Evolutionary conservation across 345 rosid genomes (phyloP), one percentile per base, ranked within the genome.

Genomic region (Reutealis trisperma): DNA sequence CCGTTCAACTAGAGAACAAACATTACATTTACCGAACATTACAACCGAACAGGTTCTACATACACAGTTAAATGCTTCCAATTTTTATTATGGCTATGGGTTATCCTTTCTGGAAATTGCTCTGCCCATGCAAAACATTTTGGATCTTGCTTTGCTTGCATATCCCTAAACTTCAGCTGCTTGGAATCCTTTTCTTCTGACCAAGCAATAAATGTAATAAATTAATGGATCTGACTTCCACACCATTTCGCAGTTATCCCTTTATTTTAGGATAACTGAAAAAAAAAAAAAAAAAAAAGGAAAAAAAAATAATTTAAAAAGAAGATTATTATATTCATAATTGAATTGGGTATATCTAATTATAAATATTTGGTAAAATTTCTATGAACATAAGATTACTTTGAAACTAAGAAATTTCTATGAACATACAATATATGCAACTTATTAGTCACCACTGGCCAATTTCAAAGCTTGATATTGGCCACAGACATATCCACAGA

Each of bases 201-300:
- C 72, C 22, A 14, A 49, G 5, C 41, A 49, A 16, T 37, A 37
- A 37, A 37, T 37, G 41, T 37, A 37, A 37, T 37, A 37, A 37
- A 37, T 5, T 12, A 30, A 70, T 8, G 44, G 60, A 19, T 66
- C 34, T 47, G 54, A 58, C 42, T 45, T 76, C 77, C 83, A 76
- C 74, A 42, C 61, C 74, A 71, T 59, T 37, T 54, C 8, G 62
- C 65, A 16, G 4, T 30, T 21, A 7, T 57, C 52, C 42, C 70
- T 21, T 55, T 55, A 11, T 8, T 30, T n/a, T 49, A 27, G 30
- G 30, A 27, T 1, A 27, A 27, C 30, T 42, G 1, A 42, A 42
- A 42, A 42, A 42, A 42, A 42, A 42, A 42, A 42, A 42, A 2
- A 42, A 42, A 42, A 2, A 42, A 42, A 42, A 42, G 9, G 45